Percentiles rank a stretch among this genome's conserved stretches.
These are phyloP conservation scores for Amanita fuliginea DNA, from an alignment of 768 basidiomycete species.

Conservation along the genomic window DNA sequence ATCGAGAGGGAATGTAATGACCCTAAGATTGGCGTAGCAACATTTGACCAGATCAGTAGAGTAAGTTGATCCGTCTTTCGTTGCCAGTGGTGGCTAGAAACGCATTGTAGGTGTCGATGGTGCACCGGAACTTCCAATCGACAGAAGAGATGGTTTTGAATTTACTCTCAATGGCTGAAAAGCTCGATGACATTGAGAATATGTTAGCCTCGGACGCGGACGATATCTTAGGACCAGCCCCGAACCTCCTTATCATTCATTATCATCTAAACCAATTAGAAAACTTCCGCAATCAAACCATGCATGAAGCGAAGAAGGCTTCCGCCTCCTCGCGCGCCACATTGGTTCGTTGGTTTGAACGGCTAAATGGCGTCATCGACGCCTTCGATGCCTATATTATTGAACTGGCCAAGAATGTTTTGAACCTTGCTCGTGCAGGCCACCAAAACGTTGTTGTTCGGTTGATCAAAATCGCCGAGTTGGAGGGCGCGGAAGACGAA, in stretches of 20 bases:
- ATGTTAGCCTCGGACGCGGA: conserved; percentile 67
- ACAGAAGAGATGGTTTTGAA: conserved; percentile 95
- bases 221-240: conserved; percentile 78
- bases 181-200: conserved; percentile 66
- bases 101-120: conserved; percentile 75
- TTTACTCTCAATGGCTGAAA: conserved; percentile 82
- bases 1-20: conserved; percentile 71
- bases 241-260: conserved; percentile 84
- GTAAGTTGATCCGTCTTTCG: conserved; percentile 37
- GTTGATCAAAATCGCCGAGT: conserved; percentile 85
- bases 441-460: conserved; percentile 83
- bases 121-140: conserved; percentile 90
- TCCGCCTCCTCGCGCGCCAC: conserved; percentile 56
- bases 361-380: conserved; percentile 66
- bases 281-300: conserved; percentile 86
- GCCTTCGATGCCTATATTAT: conserved; percentile 82
- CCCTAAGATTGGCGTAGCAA: conserved; percentile 65
- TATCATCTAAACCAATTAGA: conserved; percentile 89
- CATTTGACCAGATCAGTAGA: conserved; percentile 92
- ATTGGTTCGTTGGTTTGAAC: conserved; percentile 73
- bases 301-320: conserved; percentile 87
- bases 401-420: conserved; percentile 64
- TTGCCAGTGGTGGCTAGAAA: not conserved
- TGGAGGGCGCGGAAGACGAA: conserved; percentile 90
- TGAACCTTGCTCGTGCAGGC: conserved; percentile 70